phyloP scores from a whole-genome alignment of 345 rosid genomes.

The Rubroshorea leprosula region DNA sequence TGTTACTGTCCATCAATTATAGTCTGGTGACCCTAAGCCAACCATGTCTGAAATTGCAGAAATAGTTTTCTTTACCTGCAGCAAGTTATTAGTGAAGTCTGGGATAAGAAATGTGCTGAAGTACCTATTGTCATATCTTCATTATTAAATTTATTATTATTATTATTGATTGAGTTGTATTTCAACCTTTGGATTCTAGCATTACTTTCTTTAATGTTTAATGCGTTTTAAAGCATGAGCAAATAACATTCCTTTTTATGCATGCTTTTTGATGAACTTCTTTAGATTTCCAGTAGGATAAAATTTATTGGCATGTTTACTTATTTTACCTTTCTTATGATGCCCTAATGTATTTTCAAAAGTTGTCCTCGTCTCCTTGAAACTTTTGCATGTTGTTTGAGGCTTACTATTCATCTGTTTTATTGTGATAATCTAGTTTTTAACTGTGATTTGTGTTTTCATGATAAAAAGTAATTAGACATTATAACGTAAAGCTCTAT shows the following conservation, averaged over 20 bases:
- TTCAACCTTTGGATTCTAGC: too few species aligned
- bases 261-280: neutral
- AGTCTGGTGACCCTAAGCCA: too few species aligned
- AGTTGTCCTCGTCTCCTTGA: too few species aligned
- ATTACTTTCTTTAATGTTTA: too few species aligned
- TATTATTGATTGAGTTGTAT: too few species aligned
- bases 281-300: neutral
- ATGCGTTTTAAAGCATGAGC: neutral
- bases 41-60: neutral
- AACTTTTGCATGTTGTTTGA: neutral
- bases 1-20: too few species aligned
- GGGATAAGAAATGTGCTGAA: neutral
- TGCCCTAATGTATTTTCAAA: neutral
- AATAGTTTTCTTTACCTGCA: neutral
- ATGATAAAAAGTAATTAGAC: constrained; percentile 1
- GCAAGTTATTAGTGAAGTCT: neutral
- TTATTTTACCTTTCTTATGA: too few species aligned
- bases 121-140: too few species aligned
- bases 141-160: too few species aligned
- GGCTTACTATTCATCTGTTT: neutral
- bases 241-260: neutral
- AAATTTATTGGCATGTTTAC: neutral
- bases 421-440: neutral
- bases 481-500: neutral
- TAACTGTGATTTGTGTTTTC: constrained; percentile 2